Evolutionary conservation across 352 stramenopile species (phyloP).

Genomic region (Saprolegnia parasitica): DNA sequence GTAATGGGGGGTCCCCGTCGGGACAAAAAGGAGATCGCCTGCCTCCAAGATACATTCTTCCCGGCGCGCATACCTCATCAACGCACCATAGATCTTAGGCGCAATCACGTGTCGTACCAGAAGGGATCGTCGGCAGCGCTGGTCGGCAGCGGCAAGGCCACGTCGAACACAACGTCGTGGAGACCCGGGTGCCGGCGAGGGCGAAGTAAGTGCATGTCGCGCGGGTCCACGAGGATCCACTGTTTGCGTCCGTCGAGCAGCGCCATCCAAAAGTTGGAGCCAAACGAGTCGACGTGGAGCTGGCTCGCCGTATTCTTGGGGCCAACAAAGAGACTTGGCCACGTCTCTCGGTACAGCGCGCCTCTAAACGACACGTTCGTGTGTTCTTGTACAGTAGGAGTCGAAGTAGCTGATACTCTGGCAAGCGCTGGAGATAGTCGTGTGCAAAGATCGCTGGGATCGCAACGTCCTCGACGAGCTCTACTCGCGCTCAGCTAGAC

Average conservation of each 20-base stretch:
- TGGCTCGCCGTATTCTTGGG: conserved; percentile 33
- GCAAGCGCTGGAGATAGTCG: conserved; percentile 37
- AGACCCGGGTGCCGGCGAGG: conserved; percentile 27
- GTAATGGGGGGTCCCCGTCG: conserved; percentile 33
- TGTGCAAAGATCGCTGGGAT: conserved; percentile 35
- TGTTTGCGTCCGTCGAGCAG: conserved; percentile 34
- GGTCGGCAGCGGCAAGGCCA: conserved; percentile 24
- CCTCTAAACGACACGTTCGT: conserved; percentile 14
- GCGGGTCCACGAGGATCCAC: conserved; percentile 34
- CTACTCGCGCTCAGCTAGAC: not conserved
- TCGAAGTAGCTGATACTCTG: no score
- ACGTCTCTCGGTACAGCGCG: conserved; percentile 35
- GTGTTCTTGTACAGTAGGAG: no score
- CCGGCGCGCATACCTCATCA: conserved; percentile 29
- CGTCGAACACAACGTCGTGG: conserved; percentile 31
- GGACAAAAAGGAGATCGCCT: conserved; percentile 37
- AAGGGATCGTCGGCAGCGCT: not conserved
- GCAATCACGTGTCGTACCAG: not conserved
- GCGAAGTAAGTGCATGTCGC: conserved; percentile 32
- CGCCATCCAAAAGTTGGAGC: conserved; percentile 42
- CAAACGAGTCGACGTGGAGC: conserved; percentile 35
- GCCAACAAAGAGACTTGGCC: conserved; percentile 36
- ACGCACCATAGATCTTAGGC: not conserved
- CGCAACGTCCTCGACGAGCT: conserved; percentile 25
- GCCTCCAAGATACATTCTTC: conserved; percentile 32